Evolutionary conservation across 202 grass and related monocot species (phyloP).

Genomic region (Schoenoplectus tabernaemontani): DNA sequence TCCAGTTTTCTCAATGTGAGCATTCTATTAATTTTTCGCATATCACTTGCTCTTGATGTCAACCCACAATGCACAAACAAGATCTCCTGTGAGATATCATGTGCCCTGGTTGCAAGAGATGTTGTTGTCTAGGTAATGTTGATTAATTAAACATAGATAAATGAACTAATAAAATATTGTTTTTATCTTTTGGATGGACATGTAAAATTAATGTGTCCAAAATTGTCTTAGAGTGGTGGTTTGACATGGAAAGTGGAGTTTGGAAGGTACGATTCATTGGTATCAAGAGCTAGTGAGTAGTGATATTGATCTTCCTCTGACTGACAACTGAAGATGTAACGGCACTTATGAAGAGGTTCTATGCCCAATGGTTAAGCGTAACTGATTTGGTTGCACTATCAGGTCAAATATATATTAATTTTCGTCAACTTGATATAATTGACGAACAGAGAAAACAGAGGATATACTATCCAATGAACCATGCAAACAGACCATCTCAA

Average conservation of each 20-base stretch:
- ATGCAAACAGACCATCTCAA: no score
- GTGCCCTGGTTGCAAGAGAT: conserved; percentile 61
- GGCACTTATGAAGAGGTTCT: conserved; percentile 34
- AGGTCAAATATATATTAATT: conserved; percentile 16
- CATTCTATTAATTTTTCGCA: background rate
- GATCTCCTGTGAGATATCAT: conserved; percentile 84
- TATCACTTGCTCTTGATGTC: conserved; percentile 25
- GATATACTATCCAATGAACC: no score
- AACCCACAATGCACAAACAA: conserved; percentile 44
- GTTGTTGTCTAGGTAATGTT: conserved; percentile 53
- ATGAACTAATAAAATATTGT: background rate
- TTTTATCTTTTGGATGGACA: background rate
- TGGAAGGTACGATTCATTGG: conserved; percentile 39
- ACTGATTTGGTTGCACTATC: conserved; percentile 56
- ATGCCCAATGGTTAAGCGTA: conserved; percentile 15
- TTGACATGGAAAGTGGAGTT: conserved; percentile 60
- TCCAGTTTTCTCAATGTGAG: background rate
- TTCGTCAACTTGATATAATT: no score
- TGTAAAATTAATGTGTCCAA: background rate
- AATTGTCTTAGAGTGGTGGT: conserved; percentile 50
- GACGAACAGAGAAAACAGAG: no score
- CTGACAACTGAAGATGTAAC: conserved; percentile 36
- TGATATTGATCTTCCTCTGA: conserved; percentile 34
- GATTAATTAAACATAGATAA: background rate
- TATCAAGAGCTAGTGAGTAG: conserved; percentile 43